Evolutionary conservation across 2,329 filamentous ascomycete species (phyloP), one percentile per base, ranked within the genome.

Genomic region (Curvularia sp.): DNA sequence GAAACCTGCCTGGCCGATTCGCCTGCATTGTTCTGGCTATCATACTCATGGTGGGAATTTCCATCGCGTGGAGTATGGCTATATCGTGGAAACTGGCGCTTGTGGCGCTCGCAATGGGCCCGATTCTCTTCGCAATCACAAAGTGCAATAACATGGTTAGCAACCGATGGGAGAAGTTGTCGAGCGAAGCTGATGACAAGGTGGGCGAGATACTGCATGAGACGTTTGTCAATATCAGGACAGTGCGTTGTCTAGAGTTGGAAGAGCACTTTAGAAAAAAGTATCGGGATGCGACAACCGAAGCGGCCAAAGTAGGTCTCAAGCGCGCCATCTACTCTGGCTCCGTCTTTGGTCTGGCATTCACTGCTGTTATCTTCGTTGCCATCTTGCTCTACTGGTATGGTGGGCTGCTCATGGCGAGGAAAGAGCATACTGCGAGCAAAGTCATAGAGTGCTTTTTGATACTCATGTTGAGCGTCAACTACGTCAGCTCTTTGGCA

Each of bases 351-450:
- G 94, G 93, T 0, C 76, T 95, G n/a, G 88, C 89, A 32, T 89
- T 96, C 67, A 88, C 87, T 0, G 83, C 88, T 18, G 85, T 88
- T 38, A 85, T 87, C 58, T 92, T 92, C 68, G 83, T 92, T 13
- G 89, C 87, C 71, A 91, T 92, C 0, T 79, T 96, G 3, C 85
- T 96, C 9, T 95, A 97, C 73, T 97, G 89, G 78, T 96, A 94
- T 71, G 92, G 90, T 2, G 86, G 88, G 0, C 78, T 84, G 0
- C 81, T 96, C 10, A 82, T 91, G 5, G 81, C 82, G 0, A 74
- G 77, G 42, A 71, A 79, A 9, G 77, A 83, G 38, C 77, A 79
- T 64, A 81, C 80, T 0, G 83, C 89, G 0, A 80, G 83, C 1
- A 79, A 83, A 1, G 84, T 95, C 18, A 79, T 96, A 27, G 86